These are phyloP conservation scores for Pythium sp. DNA, from an alignment of 352 stramenopile species.

Conservation along the genomic window DNA sequence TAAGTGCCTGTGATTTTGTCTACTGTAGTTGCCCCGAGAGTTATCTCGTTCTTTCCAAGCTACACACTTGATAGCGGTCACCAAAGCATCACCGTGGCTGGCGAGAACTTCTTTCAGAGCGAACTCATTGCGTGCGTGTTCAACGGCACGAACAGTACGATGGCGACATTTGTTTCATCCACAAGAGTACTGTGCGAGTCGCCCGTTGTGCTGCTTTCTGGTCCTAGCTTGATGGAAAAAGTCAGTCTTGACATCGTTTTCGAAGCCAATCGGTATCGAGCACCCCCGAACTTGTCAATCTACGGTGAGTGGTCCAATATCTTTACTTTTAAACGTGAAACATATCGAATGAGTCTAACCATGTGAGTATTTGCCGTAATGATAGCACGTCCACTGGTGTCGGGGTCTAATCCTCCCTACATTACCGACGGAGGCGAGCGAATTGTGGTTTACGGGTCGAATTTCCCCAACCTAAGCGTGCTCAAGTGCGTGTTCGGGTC, in stretches of 20 bases:
- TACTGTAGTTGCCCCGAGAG: constrained; percentile 32
- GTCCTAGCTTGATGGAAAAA: not conserved
- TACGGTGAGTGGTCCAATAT: constrained; percentile 3
- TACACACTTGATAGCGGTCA: constrained; percentile 24
- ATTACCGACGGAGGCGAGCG: constrained; percentile 27
- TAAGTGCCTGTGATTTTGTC: not conserved
- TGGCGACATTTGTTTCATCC: constrained; percentile 23
- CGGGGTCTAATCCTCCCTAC: constrained; percentile 22
- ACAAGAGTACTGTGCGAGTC: constrained; percentile 29
- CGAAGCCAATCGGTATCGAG: constrained; percentile 16
- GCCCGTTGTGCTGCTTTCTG: constrained; percentile 16
- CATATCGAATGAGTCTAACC: not conserved
- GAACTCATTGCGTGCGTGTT: constrained; percentile 36
- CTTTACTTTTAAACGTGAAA: not conserved
- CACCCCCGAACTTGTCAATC: constrained; percentile 2
- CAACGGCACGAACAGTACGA: constrained; percentile 30
- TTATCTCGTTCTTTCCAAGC: constrained; percentile 27
- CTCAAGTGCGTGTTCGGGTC: constrained; percentile 32
- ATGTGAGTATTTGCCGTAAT: not conserved
- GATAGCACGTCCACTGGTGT: constrained; percentile 27
- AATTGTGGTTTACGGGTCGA: constrained; percentile 26
- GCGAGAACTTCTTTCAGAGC: constrained; percentile 33
- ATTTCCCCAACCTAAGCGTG: constrained; percentile 28
- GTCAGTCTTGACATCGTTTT: constrained; percentile 30
- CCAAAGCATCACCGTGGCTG: constrained; percentile 27